Evolutionary conservation across 106 monocot genomes (phyloP).

Genomic region (Acorus calamus): DNA sequence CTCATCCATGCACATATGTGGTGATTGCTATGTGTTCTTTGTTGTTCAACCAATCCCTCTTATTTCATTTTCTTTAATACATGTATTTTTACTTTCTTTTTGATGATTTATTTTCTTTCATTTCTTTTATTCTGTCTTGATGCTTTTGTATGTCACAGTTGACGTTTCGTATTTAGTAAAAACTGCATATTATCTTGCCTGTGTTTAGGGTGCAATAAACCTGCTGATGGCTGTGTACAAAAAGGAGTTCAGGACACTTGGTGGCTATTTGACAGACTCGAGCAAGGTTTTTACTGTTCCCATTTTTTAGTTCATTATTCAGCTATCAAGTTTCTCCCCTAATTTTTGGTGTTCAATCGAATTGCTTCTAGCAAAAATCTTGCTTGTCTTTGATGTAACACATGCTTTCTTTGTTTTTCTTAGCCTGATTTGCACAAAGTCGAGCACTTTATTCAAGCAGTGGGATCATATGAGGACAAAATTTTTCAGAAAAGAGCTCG

Average conservation of each 20-base stretch:
- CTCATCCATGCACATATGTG: too few species aligned
- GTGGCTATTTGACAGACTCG: conserved; percentile 81
- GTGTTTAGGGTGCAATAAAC: conserved; percentile 81
- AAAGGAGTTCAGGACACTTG: conserved; percentile 69
- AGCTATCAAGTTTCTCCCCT: not conserved
- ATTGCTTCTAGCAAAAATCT: not conserved
- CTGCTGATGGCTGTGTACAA: conserved; percentile 87
- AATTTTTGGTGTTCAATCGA: not conserved
- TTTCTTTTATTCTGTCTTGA: not conserved
- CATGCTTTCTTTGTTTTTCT: conserved; percentile 5
- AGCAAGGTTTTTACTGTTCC: conserved; percentile 39
- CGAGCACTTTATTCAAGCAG: conserved; percentile 93
- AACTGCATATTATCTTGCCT: conserved; percentile 1
- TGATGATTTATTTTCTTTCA: not conserved
- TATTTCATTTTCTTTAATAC: too few species aligned
- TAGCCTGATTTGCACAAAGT: conserved; percentile 82
- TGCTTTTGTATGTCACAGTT: not conserved
- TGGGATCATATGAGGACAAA: conserved; percentile 82
- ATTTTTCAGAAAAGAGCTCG: conserved; percentile 95
- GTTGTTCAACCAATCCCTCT: too few species aligned
- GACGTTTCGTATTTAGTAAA: not conserved
- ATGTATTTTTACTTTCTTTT: too few species aligned
- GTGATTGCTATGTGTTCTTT: too few species aligned
- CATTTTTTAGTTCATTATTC: conserved; percentile 1
- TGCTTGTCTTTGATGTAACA: not conserved